Percentiles rank a stretch among this genome's conserved stretches.
These are phyloP conservation scores for Syzygium syzygioides DNA, from an alignment of 441 rosid genomes.

Conservation along the genomic window DNA sequence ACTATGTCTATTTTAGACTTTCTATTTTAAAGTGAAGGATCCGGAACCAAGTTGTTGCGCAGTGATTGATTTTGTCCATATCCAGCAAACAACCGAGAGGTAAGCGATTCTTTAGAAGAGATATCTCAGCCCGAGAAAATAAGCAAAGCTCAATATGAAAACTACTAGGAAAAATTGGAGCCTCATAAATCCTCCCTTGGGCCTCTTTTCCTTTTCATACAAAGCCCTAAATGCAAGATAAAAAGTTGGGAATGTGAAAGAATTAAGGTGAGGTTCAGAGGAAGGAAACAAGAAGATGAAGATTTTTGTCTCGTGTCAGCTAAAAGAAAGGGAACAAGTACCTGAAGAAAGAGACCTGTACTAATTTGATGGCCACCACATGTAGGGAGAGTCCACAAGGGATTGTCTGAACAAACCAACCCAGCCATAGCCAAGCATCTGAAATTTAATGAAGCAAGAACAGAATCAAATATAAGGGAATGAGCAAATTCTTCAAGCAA, in stretches of 20 bases:
- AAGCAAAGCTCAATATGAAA: slow-evolving; percentile 57
- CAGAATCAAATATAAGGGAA: background rate
- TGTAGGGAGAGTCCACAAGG: slow-evolving; percentile 77
- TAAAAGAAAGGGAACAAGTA: background rate
- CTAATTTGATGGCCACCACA: slow-evolving; percentile 95
- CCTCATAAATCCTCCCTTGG: slow-evolving; percentile 43
- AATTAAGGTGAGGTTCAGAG: background rate
- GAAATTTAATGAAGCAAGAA: slow-evolving; percentile 6
- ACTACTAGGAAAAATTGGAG: slow-evolving; percentile 63
- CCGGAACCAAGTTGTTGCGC: slow-evolving; percentile 1
- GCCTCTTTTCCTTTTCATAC: slow-evolving; percentile 62
- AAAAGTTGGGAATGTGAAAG: too few relatives aligned
- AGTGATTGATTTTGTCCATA: slow-evolving; percentile 56
- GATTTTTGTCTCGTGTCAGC: background rate
- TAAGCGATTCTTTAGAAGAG: slow-evolving; percentile 63
- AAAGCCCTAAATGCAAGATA: slow-evolving; percentile 41
- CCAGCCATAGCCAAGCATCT: slow-evolving; percentile 92
- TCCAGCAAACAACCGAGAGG: slow-evolving; percentile 60
- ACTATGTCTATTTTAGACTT: too few relatives aligned
- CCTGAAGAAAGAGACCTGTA: slow-evolving; percentile 82
- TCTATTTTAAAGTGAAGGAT: too few relatives aligned
- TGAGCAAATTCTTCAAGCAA: slow-evolving; percentile 20
- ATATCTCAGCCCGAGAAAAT: slow-evolving; percentile 67
- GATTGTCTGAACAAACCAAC: slow-evolving; percentile 67
- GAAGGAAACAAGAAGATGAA: too few relatives aligned